Percentiles rank a stretch among this genome's conserved stretches.
Evolutionary conservation across 2,329 filamentous ascomycete genomes (phyloP).

Genomic region (Onygenales sp.): DNA sequence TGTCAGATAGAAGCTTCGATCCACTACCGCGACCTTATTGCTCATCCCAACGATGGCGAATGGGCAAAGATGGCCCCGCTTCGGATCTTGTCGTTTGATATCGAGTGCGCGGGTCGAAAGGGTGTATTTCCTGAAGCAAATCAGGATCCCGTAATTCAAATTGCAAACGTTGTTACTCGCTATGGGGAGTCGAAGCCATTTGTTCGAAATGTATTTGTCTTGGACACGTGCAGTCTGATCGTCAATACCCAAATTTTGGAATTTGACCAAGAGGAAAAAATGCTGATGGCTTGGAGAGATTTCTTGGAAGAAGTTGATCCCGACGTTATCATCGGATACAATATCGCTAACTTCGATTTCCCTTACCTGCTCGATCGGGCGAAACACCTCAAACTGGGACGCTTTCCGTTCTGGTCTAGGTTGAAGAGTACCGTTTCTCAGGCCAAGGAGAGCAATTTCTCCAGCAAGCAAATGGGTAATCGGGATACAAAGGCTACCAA

Average conservation of each 20-base stretch:
- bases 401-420: slow-evolving; percentile 83
- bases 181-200: slow-evolving; percentile 96
- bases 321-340: slow-evolving; percentile 97
- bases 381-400: slow-evolving; percentile 65
- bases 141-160: slow-evolving; percentile 91
- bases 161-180: slow-evolving; percentile 87
- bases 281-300: slow-evolving; percentile 87
- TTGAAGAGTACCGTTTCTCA: slow-evolving; percentile 61
- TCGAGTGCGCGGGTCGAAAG: slow-evolving; percentile 95
- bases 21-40: slow-evolving; percentile 71
- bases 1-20: slow-evolving; percentile 93
- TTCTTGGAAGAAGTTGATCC: slow-evolving; percentile 87
- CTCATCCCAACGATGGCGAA: slow-evolving; percentile 81
- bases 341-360: slow-evolving; percentile 97
- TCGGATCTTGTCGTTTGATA: slow-evolving; percentile 91
- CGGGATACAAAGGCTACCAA: slow-evolving; percentile 91
- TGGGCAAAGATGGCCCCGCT: slow-evolving; percentile 98
- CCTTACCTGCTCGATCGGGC: slow-evolving; percentile 88
- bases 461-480: slow-evolving; percentile 97
- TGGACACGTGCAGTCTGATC: slow-evolving; percentile 85
- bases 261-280: slow-evolving; percentile 70
- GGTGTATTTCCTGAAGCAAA: slow-evolving; percentile 93
- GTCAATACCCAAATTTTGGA: slow-evolving; percentile 89
- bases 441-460: slow-evolving; percentile 74
- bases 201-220: slow-evolving; percentile 88